phyloP scores from a whole-genome alignment of 225 moss, liverwort and hornwort species.

The Sphagnum contortum region DNA sequence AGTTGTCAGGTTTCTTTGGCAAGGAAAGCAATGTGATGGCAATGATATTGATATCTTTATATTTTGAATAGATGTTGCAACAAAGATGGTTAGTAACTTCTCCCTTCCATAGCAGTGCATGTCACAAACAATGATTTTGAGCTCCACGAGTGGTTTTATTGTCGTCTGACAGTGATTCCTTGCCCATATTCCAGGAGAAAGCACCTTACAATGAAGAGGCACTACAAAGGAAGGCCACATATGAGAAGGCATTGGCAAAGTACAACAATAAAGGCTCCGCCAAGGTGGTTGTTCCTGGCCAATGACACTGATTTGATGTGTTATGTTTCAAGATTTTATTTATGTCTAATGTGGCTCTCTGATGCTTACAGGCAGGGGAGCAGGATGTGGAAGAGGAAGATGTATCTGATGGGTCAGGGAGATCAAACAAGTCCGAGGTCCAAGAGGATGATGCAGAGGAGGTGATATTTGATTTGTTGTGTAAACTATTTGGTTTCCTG shows the following conservation, averaged over 20 bases:
- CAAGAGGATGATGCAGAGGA: constrained; percentile 19
- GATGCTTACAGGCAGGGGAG: neutral
- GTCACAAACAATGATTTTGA: no score
- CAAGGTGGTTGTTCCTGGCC: neutral
- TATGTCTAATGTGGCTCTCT: neutral
- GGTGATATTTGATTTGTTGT: constrained; percentile 8
- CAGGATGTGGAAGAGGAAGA: constrained; percentile 28
- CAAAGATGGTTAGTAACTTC: no score
- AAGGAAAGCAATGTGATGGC: no score
- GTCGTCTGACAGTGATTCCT: no score
- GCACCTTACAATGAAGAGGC: constrained; percentile 29
- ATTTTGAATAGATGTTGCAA: no score
- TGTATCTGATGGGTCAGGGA: constrained; percentile 24
- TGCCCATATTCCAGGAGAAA: constrained; percentile 25
- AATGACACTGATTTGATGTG: neutral
- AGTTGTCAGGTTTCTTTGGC: no score
- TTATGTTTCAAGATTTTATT: neutral
- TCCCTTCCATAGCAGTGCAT: no score
- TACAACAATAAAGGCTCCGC: constrained; percentile 15
- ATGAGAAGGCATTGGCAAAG: constrained; percentile 27
- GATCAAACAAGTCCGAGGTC: constrained; percentile 5
- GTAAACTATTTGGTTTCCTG: no score
- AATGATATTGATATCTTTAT: no score
- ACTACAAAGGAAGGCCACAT: constrained; percentile 24
- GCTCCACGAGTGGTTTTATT: no score